Conservation (phyloP, 2,329 filamentous ascomycete species). For the Chaetothyriales sp. region DNA sequence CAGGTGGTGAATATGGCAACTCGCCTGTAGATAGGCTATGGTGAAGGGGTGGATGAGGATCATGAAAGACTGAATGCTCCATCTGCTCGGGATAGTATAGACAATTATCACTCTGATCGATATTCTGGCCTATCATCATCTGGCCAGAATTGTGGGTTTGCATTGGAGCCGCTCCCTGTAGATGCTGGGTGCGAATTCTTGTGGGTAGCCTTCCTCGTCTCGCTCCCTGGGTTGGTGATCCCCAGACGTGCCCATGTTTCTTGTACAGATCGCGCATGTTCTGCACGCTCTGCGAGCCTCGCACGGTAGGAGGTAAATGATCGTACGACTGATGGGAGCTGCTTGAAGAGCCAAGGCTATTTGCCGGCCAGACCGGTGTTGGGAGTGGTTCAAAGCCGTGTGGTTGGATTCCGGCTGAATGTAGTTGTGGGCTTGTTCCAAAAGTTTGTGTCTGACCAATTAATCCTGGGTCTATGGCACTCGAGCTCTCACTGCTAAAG, state of each 20-base stretch:
- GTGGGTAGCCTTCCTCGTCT: constrained; percentile 22
- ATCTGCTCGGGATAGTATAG: constrained; percentile 21
- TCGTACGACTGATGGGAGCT: constrained; percentile 5
- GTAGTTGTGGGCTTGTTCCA: not conserved
- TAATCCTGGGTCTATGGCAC: constrained; percentile 1
- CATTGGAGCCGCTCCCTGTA: constrained; percentile 23
- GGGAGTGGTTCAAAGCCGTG: not conserved
- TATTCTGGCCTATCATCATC: not conserved
- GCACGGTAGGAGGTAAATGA: not conserved
- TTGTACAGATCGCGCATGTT: constrained; percentile 1
- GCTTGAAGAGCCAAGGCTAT: constrained; percentile 7
- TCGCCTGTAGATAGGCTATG: constrained; percentile 1
- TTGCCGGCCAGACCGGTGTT: constrained; percentile 3
- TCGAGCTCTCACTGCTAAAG: not conserved
- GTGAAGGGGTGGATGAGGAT: constrained; percentile 21
- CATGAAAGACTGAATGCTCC: constrained; percentile 25
- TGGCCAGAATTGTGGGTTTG: constrained; percentile 11
- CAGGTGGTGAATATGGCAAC: not conserved
- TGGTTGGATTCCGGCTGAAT: not conserved
- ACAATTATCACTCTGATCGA: constrained; percentile 5
- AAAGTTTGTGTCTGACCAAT: not conserved
- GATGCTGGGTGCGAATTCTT: constrained; percentile 20
- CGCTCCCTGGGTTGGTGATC: constrained; percentile 26
- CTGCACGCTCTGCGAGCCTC: not conserved
- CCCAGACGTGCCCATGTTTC: constrained; percentile 24